Conservation (phyloP, 2,329 filamentous ascomycete genomes). For the Malbranchea cinnamomea region DNA sequence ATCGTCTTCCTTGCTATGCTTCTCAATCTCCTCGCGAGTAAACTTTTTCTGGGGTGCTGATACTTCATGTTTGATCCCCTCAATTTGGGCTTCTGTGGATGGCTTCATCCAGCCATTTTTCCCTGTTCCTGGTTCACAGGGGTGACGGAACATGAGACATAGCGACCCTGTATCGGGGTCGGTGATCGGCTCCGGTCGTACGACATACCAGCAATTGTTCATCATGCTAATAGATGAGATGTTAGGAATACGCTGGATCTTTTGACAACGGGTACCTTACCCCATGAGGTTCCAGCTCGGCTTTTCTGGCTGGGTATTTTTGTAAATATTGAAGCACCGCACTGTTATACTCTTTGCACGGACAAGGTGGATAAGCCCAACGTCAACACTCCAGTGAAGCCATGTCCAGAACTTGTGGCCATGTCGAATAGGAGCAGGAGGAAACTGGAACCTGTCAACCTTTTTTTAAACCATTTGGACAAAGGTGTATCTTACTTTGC, state of each 20-base stretch:
- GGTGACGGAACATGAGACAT: constrained; percentile 32
- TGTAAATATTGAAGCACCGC: constrained; percentile 35
- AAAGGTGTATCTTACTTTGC: constrained; percentile 19
- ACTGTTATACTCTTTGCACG: constrained; percentile 30
- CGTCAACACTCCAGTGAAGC: constrained; percentile 38
- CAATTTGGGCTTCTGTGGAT: constrained; percentile 31
- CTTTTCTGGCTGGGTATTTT: constrained; percentile 35
- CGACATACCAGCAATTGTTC: constrained; percentile 39
- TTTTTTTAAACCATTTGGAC: too few species aligned
- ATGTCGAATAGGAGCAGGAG: constrained; percentile 34
- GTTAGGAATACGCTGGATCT: background rate
- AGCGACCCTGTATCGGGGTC: constrained; percentile 18
- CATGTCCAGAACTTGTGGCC: constrained; percentile 41
- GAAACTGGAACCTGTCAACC: constrained; percentile 20
- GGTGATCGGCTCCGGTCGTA: constrained; percentile 27
- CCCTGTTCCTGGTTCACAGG: constrained; percentile 29
- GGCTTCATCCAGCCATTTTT: constrained; percentile 39
- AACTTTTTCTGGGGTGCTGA: constrained; percentile 36
- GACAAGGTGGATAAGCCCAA: constrained; percentile 31
- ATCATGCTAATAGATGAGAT: constrained; percentile 36
- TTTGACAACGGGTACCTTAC: constrained; percentile 9
- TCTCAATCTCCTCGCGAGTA: constrained; percentile 39
- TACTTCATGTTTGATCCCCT: constrained; percentile 29
- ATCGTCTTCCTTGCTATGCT: constrained; percentile 33
- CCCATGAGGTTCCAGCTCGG: constrained; percentile 36